Evolutionary conservation across 2,329 filamentous ascomycete species (phyloP), one percentile per base, ranked within the genome.

Genomic region (Monosporascus sp.): DNA sequence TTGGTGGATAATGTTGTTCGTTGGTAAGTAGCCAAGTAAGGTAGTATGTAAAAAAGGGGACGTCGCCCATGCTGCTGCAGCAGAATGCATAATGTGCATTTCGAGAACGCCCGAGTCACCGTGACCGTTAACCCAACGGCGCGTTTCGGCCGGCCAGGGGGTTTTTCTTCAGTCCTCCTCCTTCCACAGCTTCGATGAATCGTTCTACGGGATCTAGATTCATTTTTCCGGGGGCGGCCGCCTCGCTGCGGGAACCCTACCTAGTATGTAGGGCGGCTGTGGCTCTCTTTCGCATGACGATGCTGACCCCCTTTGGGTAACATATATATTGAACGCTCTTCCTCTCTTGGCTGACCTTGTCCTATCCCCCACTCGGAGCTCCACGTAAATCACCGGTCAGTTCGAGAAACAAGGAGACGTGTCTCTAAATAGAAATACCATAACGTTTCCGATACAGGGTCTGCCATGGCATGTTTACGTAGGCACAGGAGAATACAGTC

Each of bases 271-370:
- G 14, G 5, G 31, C 31, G 14, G 31, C 61, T 39, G 59, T 58
- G 62, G 58, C 62, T 57, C 56, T 58, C 63, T 54, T 48, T 65
- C 65, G 74, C 74, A 77, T 77, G 62, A 77, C 68, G 68, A 72
- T 58, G 62, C 62, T 62, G 60, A 63, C 68, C 64, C 55, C 49
- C 24, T 27, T 69, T 74, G 73, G 69, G 74, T 74, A 76, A 75
- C 74, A 74, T 73, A 64, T 65, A 14, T 66, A 35, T 35, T 35
- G 60, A 66, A 68, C 65, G 64, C 64, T 62, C 52, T 55, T 58
- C 65, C 60, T 69, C 70, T 68, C 60, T 64, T 68, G 65, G 64
- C 58, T 55, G 55, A 50, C 57, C 61, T 70, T 72, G 73, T 59
- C 53, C 67, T 63, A 61, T 65, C 63, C 60, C 55, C 25, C 22